Base-by-base conservation (phyloP, 345 rosid species). In the Psidium friedrichsthalianum region DNA sequence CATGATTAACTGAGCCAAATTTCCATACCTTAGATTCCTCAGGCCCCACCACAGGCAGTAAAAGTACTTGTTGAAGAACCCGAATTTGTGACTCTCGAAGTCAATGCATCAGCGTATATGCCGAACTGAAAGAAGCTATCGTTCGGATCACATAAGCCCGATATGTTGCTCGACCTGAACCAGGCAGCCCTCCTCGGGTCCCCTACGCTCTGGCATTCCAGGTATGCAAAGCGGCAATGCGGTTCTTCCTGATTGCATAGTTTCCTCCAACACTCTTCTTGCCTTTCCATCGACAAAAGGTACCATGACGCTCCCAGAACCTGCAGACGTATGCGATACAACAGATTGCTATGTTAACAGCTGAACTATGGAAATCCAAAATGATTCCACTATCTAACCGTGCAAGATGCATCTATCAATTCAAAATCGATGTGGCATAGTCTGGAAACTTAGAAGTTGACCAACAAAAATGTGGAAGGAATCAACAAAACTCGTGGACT, bases 21-120 rank as follows among this genome's bases (percentile, higher is more conserved):
- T 32, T 29, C 14, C 21, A 83, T 85, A 89, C 94, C 89, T 93
- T 74, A 93, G 86, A 85, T 93, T 91, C 86, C 89, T 88, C 83
- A 91, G 6, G 8, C 91, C 95, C 94, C 94, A 93, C 91, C 92
- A 92, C 24, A 93, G 89, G 84, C 93, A 89, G 82, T 89, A 92
- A 82, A 86, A 89, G 90, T 89, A 91, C 86, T 90, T 92, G 84
- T 85, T 85, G 82, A 89, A 22, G 90, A 91, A 91, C 78, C 78
- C 21, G 91, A 58, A 53, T 86, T 74, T 2, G 91, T 88, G 51
- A 90, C 91, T 74, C 88, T 81, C 42, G 14, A 85, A 57, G 83
- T 74, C 85, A 91, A 14, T 32, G 92, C 91, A 85, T 90, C 92
- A 3, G 89, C 87, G 40, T 87, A 90, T 21, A 93, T 91, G 57